phyloP scores from a whole-genome alignment of 352 stramenopile genomes.

The Phytophthora cajani region DNA sequence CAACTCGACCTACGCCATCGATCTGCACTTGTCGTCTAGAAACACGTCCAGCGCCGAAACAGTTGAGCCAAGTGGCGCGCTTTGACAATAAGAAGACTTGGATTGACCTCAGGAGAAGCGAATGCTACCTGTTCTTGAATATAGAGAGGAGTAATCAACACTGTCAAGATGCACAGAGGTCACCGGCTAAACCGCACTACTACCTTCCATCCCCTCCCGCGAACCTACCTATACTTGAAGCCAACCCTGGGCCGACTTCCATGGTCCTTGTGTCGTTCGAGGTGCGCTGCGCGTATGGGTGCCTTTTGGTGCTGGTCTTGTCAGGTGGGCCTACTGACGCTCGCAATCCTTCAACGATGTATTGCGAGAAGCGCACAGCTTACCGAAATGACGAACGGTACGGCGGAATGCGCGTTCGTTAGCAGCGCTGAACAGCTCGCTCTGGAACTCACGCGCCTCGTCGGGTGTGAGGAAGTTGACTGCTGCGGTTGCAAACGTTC shows the following conservation, averaged over 20 bases:
- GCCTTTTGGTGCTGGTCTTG: slow-evolving; percentile 1
- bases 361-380: slow-evolving; percentile 82
- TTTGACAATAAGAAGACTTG: slow-evolving; percentile 26
- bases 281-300: no score
- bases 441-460: slow-evolving; percentile 71
- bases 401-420: slow-evolving; percentile 81
- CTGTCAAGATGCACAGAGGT: slow-evolving; percentile 16
- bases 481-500: slow-evolving; percentile 40
- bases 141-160: slow-evolving; percentile 34
- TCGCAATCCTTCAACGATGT: slow-evolving; percentile 49
- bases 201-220: slow-evolving; percentile 22
- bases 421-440: slow-evolving; percentile 62
- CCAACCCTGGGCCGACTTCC: not conserved
- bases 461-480: slow-evolving; percentile 67
- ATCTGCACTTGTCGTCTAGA: slow-evolving; percentile 41
- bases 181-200: slow-evolving; percentile 6
- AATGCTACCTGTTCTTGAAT: slow-evolving; percentile 40
- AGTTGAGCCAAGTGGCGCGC: slow-evolving; percentile 23
- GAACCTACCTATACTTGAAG: slow-evolving; percentile 19
- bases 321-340: slow-evolving; percentile 20
- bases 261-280: not conserved
- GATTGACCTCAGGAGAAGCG: slow-evolving; percentile 16
- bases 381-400: slow-evolving; percentile 79
- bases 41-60: slow-evolving; percentile 27
- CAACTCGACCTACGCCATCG: slow-evolving; percentile 64